Percentiles rank a stretch among this genome's conserved stretches.
These are phyloP conservation scores for Quercus ilex DNA, from an alignment of 306 rosid genomes.

Conservation along the genomic window DNA sequence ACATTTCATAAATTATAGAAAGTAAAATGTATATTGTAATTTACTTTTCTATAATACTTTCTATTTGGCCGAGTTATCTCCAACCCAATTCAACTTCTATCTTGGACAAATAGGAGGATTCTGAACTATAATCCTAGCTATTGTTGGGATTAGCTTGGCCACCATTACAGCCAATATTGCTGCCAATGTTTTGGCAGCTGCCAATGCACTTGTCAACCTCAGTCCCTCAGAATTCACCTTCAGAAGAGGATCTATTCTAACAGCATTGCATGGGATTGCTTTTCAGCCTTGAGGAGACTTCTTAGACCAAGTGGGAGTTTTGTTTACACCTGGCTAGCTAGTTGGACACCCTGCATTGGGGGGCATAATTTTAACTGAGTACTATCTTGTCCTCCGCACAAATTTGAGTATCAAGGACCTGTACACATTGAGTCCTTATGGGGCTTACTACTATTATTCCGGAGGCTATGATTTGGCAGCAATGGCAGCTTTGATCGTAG, in stretches of 20 bases:
- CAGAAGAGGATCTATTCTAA: constrained; percentile 61
- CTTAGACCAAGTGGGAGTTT: constrained; percentile 80
- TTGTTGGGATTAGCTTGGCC: constrained; percentile 75
- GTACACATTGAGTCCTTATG: constrained; percentile 57
- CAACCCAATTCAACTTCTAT: constrained; percentile 57
- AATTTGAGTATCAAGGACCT: constrained; percentile 47
- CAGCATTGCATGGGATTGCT: constrained; percentile 72
- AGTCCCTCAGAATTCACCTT: constrained; percentile 66
- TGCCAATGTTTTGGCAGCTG: constrained; percentile 90
- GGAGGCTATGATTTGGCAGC: constrained; percentile 71
- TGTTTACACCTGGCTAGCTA: constrained; percentile 68
- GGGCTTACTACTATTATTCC: constrained; percentile 50
- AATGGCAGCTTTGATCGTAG: constrained; percentile 55
- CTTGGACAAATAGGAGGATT: constrained; percentile 75
- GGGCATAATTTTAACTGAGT: constrained; percentile 68
- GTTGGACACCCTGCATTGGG: constrained; percentile 78
- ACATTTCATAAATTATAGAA: too few species aligned
- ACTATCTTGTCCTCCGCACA: constrained; percentile 46
- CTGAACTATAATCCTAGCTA: constrained; percentile 53
- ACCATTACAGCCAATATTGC: constrained; percentile 82
- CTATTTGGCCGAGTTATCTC: constrained; percentile 67
- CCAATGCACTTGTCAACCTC: constrained; percentile 81
- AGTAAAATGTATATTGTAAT: too few species aligned
- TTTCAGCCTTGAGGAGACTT: constrained; percentile 89
- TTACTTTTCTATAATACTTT: too few species aligned